Base-by-base conservation (phyloP, 2,329 filamentous ascomycete genomes). In the Sphaerostilbella broomeana region DNA sequence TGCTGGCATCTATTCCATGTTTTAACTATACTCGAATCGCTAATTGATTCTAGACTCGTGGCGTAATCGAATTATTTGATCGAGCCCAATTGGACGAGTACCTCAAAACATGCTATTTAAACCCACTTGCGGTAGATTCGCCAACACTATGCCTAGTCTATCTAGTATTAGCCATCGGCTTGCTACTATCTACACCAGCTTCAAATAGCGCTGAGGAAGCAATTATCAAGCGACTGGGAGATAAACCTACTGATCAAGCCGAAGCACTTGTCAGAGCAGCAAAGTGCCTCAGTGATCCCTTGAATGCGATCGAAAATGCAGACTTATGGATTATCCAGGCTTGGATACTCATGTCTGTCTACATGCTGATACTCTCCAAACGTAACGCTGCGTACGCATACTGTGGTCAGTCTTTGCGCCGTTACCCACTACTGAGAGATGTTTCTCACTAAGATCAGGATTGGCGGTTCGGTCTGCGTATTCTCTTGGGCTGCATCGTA, bases 261-360 rank as follows among this genome's bases (percentile, higher is more conserved):
- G 78, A 83, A 47, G 58, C 74, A 9, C 81, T 82, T 52, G 84
- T 78, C 50, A 61, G 69, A 12, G 76, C 71, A 45, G 79, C 78
- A 5, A 77, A 72, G 47, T 65, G 63, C 28, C 60, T 81, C 12
- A 61, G 61, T 13, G 62, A 69, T 31, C 60, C 63, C 1, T 55
- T 63, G 1, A 56, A 60, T 3, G 67, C 74, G 0, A 71, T 80
- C 33, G 77, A 81, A 50, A 73, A 81, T 49, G 73, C 72, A 16
- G 73, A 79, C 40, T 73, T 83, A 42, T 81, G 77, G 73, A 76
- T 75, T 10, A 69, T 84, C 32, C 78, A 83, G 51, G 76, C 77
- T 2, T 60, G 82, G 29, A 59, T 75, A 1, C 59, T 84, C 24
- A 81, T 83, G 72, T 69, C 78, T 0, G 57, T 81, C 2, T 84